Evolutionary conservation across 371 early-diverging fungal genomes (phyloP), one percentile per base, ranked within the genome.

Genomic region (Coemansia sp.): DNA sequence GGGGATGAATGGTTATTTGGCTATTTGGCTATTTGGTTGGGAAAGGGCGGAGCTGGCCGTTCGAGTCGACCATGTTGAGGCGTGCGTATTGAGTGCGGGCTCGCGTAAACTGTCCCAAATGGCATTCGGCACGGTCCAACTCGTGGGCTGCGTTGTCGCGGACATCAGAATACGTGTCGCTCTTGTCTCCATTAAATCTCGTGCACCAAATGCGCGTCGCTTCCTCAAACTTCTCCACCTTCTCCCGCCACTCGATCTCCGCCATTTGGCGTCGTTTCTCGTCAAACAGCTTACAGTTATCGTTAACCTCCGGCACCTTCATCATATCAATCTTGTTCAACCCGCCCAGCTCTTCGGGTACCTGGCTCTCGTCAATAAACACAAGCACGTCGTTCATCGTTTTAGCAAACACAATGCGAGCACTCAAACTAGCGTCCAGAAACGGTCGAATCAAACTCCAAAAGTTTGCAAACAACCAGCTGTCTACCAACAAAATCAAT

Each of bases 331-430:
- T 72, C 39, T 50, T 39, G 45, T 71, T 75, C 1, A 10, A 24
- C 31, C 75, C 75, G 2, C 68, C 73, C 54, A 72, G 45, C 26
- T 67, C 72, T 0, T 26, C 58, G 5, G 75, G 75, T 16, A 75
- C 52, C 47, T 75, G 73, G 58, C 63, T 64, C 13, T 72, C 45
- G 59, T 75, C 75, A 26, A 75, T 29, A 48, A 72, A 75, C 22
- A 27, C 29, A 22, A 45, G 59, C 18, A 75, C 75, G 8, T 75
- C 64, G 7, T 67, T 58, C 6, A 61, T 51, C 5, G 58, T 57
- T 10, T 75, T 75, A 22, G 63, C 75, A 51, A 75, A 75, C 3
- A 75, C 48, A n/a, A 75, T 75, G 47, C 75, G 72, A 1, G 75
- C 73, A 22, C 75, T 64, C 14, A 75, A 61, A 37, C 72, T 75